These are phyloP conservation scores for Phialemoniopsis sp. DNA, from an alignment of 2,329 filamentous ascomycete genomes.

Conservation along the genomic window DNA sequence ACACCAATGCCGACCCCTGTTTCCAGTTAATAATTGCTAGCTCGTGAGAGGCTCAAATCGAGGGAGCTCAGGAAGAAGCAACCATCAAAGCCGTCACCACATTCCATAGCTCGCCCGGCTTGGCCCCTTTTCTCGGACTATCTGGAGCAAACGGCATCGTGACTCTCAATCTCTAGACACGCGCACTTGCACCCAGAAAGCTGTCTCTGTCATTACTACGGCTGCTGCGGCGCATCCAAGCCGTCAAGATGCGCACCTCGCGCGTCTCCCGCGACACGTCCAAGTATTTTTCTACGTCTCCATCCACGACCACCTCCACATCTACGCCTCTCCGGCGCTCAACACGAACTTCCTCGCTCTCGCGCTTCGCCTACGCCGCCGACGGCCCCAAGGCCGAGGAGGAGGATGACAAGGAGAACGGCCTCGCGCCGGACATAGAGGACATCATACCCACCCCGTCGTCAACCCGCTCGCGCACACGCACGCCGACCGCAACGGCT, in stretches of 20 bases:
- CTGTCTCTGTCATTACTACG: too few relatives aligned
- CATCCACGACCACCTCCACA: slow-evolving; percentile 28
- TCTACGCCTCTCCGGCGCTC: slow-evolving; percentile 33
- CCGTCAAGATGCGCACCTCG: slow-evolving; percentile 49
- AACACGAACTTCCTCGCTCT: slow-evolving; percentile 40
- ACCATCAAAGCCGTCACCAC: too few relatives aligned
- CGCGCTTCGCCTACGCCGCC: slow-evolving; percentile 37
- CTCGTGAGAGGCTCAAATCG: too few relatives aligned
- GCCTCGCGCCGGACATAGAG: slow-evolving; percentile 2
- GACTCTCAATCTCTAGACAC: too few relatives aligned
- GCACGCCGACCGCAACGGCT: slow-evolving; percentile 8
- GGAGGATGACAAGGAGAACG: neutral
- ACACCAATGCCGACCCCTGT: too few relatives aligned
- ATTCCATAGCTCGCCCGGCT: too few relatives aligned
- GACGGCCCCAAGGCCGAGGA: slow-evolving; percentile 4
- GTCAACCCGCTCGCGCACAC: neutral
- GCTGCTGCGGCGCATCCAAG: neutral
- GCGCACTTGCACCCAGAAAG: too few relatives aligned
- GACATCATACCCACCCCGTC: neutral
- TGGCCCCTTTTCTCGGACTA: too few relatives aligned
- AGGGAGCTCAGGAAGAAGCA: too few relatives aligned
- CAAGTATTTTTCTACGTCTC: slow-evolving; percentile 36
- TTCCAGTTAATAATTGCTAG: too few relatives aligned
- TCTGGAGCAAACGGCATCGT: too few relatives aligned
- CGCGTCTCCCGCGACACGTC: slow-evolving; percentile 54